These are phyloP conservation scores for Leccinum pachyderme DNA, from an alignment of 1,284 basidiomycete genomes.

Conservation along the genomic window DNA sequence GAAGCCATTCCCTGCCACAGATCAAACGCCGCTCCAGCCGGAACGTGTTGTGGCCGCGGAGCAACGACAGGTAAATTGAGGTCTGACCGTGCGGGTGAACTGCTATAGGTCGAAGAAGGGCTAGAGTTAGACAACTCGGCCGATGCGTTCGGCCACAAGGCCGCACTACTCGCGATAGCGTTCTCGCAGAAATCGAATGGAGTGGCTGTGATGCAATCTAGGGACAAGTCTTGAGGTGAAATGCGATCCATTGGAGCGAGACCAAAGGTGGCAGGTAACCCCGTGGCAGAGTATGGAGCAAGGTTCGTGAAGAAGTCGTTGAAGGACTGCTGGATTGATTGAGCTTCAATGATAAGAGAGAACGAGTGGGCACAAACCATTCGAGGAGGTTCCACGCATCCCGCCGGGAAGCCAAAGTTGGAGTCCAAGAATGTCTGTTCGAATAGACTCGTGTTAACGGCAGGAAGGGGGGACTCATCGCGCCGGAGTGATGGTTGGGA, in stretches of 20 bases:
- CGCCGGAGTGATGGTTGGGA: conserved; percentile 35
- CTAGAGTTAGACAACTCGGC: conserved; percentile 30
- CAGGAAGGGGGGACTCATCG: conserved; percentile 48
- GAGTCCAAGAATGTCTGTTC: conserved; percentile 40
- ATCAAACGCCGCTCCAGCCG: conserved; percentile 20
- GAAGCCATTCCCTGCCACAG: conserved; percentile 22
- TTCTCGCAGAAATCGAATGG: conserved; percentile 10
- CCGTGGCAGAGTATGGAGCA: conserved; percentile 19
- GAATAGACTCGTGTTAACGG: conserved; percentile 51
- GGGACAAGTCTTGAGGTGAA: conserved; percentile 15
- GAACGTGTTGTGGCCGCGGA: conserved; percentile 33
- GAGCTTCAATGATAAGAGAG: background rate
- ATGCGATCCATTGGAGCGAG: conserved; percentile 33
- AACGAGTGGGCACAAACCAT: conserved; percentile 20
- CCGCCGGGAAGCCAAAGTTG: conserved; percentile 29
- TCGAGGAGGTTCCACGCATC: conserved; percentile 12
- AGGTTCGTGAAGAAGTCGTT: conserved; percentile 26
- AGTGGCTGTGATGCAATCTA: conserved; percentile 7
- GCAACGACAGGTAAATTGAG: conserved; percentile 36
- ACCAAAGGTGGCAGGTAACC: conserved; percentile 16
- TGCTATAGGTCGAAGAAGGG: conserved; percentile 44
- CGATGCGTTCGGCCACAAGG: conserved; percentile 10
- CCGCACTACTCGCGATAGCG: conserved; percentile 5
- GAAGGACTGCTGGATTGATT: conserved; percentile 17
- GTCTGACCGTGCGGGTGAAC: conserved; percentile 45